Evolutionary conservation across 371 early-diverging fungal genomes (phyloP).

Genomic region (Mucor irregularis): DNA sequence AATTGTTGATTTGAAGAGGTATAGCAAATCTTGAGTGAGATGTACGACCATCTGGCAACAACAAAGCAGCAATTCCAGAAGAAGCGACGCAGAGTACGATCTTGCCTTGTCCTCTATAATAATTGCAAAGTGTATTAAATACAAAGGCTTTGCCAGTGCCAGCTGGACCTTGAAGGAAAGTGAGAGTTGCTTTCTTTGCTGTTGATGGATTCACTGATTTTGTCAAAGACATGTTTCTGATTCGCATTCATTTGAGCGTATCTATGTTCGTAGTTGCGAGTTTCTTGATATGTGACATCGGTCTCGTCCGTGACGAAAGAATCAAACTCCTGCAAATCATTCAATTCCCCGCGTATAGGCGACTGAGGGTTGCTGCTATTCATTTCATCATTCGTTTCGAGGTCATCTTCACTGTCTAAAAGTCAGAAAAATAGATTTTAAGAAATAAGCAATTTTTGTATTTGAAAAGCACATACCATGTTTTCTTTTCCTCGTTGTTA

Average conservation of each 20-base stretch:
- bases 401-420: too few relatives aligned
- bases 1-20: background rate
- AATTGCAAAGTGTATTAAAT: constrained; percentile 3
- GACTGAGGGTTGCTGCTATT: too few relatives aligned
- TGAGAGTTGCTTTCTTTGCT: background rate
- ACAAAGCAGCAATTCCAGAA: background rate
- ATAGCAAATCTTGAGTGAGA: background rate
- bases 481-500: too few relatives aligned
- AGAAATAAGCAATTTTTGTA: too few relatives aligned
- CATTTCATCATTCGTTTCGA: too few relatives aligned
- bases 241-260: background rate
- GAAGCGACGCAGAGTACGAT: constrained; percentile 2
- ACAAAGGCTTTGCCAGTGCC: constrained; percentile 8
- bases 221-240: background rate
- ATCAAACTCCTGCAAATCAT: too few relatives aligned
- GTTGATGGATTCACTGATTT: background rate
- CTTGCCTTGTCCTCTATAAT: background rate
- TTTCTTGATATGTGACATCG: too few relatives aligned
- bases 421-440: too few relatives aligned
- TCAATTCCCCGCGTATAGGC: too few relatives aligned
- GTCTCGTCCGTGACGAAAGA: too few relatives aligned
- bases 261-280: background rate
- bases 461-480: too few relatives aligned
- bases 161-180: constrained; percentile 7
- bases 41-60: background rate